Conservation (phyloP, 768 basidiomycete genomes). For the Dentipellis fragilis region DNA sequence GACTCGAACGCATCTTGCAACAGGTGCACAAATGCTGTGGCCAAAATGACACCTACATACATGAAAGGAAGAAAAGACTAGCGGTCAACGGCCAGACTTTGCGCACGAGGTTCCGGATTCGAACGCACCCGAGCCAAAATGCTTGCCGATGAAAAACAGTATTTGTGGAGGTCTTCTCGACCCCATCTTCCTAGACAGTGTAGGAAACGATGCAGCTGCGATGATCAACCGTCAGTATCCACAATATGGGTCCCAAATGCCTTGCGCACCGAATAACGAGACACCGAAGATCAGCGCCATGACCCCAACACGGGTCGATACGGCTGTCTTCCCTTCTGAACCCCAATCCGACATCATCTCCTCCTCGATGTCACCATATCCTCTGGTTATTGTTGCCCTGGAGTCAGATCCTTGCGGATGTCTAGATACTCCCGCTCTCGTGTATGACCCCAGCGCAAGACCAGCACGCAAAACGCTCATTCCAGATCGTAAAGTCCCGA, state of each 20-base stretch:
- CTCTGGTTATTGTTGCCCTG: too few species aligned
- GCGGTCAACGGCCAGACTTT: too few species aligned
- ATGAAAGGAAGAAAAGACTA: background rate
- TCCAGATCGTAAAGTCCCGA: too few species aligned
- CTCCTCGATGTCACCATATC: too few species aligned
- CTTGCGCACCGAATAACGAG: constrained; percentile 51
- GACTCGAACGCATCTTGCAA: constrained; percentile 67
- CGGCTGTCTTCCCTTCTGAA: background rate
- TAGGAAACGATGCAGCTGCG: constrained; percentile 64
- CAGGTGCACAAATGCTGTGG: constrained; percentile 77
- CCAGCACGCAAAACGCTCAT: too few species aligned
- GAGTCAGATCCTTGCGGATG: too few species aligned
- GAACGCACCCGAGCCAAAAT: constrained; percentile 57
- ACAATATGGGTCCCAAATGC: background rate
- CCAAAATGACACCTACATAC: constrained; percentile 57
- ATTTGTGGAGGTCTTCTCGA: constrained; percentile 54
- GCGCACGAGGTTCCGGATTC: too few species aligned
- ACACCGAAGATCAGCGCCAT: constrained; percentile 46
- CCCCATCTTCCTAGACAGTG: constrained; percentile 43
- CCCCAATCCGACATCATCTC: too few species aligned
- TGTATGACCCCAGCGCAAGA: too few species aligned
- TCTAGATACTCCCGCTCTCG: too few species aligned
- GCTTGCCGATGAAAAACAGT: constrained; percentile 78
- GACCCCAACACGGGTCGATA: constrained; percentile 13
- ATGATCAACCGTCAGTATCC: background rate